Evolutionary conservation across 495 filamentous ascomycete genomes (phyloP).

Genomic region (Trichoderma asperelloides): DNA sequence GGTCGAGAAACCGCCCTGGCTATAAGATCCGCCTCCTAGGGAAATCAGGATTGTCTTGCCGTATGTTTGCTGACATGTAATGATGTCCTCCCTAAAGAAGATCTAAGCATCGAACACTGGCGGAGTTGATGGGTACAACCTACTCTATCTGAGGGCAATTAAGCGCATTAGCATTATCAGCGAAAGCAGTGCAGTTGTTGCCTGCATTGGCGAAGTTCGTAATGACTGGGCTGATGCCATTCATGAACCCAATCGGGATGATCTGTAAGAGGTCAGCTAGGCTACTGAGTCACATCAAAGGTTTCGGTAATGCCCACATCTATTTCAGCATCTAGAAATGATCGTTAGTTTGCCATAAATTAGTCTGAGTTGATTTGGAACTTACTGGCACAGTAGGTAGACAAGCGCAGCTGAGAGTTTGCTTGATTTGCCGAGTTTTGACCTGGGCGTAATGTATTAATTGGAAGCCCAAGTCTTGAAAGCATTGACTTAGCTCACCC

Average conservation of each 20-base stretch:
- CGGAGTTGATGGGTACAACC: background rate
- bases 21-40: constrained; percentile 56
- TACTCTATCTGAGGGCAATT: constrained; percentile 57
- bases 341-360: background rate
- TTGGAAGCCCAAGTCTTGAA: background rate
- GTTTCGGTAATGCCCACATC: background rate
- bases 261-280: constrained; percentile 27
- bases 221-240: constrained; percentile 43
- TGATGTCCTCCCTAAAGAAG: constrained; percentile 43
- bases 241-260: constrained; percentile 54
- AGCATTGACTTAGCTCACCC: background rate
- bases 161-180: constrained; percentile 41
- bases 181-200: constrained; percentile 48
- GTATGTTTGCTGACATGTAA: constrained; percentile 46
- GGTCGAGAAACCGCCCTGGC: constrained; percentile 51
- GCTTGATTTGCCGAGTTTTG: background rate
- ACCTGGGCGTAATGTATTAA: background rate
- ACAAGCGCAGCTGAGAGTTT: background rate
- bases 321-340: background rate
- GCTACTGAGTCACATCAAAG: background rate
- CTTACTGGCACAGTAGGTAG: constrained; percentile 1
- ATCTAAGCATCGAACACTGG: background rate
- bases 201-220: constrained; percentile 58
- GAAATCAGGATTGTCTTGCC: constrained; percentile 62
- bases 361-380: background rate